Evolutionary conservation across 306 rosid species (phyloP).

Genomic region (Glycyrrhiza uralensis): DNA sequence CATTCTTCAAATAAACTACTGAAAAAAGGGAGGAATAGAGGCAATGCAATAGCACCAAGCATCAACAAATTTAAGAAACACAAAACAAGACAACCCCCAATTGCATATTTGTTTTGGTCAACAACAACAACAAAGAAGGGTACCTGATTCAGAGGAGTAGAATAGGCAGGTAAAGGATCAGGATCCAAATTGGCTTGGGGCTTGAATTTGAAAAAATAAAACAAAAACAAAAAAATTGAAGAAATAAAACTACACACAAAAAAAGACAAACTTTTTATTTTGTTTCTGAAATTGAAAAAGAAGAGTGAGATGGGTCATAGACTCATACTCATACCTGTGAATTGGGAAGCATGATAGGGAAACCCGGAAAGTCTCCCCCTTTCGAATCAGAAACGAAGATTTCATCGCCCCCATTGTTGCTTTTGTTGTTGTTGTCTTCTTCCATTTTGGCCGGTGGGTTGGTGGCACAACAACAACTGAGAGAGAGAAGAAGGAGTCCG

Average conservation of each 20-base stretch:
- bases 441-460: no score
- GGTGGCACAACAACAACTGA: no score
- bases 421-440: not conserved
- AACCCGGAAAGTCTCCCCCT: no score
- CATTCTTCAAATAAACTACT: no score
- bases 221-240: not conserved
- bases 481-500: not conserved
- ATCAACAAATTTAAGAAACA: not conserved
- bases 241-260: not conserved
- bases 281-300: not conserved
- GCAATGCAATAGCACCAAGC: not conserved
- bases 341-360: conserved; percentile 68
- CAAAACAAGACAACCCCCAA: not conserved
- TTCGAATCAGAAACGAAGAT: no score
- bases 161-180: conserved; percentile 26
- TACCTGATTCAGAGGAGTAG: conserved; percentile 53
- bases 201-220: conserved; percentile 38
- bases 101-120: not conserved
- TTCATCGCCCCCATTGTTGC: not conserved
- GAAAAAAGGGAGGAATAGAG: not conserved
- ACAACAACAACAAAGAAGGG: not conserved
- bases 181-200: conserved; percentile 19
- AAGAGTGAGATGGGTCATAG: not conserved
- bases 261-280: not conserved
- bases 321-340: conserved; percentile 57